These are phyloP conservation scores for Botryotinia convoluta DNA, from an alignment of 2,329 filamentous ascomycete species.

Conservation along the genomic window DNA sequence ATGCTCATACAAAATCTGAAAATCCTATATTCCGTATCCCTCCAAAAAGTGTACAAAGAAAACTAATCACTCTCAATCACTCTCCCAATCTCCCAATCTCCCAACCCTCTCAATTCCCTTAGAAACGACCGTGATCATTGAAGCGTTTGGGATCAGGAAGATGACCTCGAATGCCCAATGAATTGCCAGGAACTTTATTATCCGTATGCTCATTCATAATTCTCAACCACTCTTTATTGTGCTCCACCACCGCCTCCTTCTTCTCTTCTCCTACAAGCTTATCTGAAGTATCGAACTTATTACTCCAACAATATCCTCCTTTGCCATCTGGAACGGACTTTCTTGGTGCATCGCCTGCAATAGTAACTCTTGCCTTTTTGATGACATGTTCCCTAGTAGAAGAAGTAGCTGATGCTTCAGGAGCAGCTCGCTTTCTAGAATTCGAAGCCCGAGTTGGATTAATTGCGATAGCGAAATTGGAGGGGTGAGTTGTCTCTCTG, in stretches of 20 bases:
- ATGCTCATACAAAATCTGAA: neutral
- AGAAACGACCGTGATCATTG: neutral
- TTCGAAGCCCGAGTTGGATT: too few relatives aligned
- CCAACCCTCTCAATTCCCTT: rapidly evolving
- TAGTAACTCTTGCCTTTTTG: neutral
- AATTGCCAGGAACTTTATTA: neutral
- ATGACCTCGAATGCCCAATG: neutral
- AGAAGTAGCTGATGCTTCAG: neutral
- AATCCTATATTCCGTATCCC: neutral
- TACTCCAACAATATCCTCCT: neutral
- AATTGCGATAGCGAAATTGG: neutral
- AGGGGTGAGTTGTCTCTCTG: neutral
- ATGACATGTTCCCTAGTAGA: neutral
- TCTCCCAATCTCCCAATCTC: neutral
- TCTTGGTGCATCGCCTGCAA: neutral
- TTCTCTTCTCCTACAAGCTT: neutral
- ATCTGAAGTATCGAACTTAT: neutral
- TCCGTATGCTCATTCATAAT: neutral
- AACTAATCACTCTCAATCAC: neutral
- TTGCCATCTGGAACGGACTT: neutral
- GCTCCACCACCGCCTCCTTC: neutral
- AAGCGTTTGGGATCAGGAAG: neutral
- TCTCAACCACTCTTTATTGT: neutral
- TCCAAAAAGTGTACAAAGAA: neutral
- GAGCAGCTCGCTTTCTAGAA: neutral